Evolutionary conservation across 768 basidiomycete genomes (phyloP).

Genomic region (Flagelloscypha sp.): DNA sequence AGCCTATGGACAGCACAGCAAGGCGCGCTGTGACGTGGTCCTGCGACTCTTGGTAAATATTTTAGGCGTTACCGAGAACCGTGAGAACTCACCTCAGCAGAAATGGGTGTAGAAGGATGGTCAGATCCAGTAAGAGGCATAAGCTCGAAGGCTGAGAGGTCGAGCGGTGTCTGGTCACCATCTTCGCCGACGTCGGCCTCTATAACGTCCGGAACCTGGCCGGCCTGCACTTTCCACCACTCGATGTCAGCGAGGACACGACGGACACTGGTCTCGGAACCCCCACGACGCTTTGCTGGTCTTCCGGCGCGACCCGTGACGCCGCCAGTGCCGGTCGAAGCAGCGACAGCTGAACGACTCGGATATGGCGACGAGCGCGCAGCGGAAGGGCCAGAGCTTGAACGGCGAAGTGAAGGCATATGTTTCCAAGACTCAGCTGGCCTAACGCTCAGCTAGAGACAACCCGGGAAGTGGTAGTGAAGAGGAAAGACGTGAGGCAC

Average conservation of each 20-base stretch:
- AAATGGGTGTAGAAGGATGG: slow-evolving; percentile 28
- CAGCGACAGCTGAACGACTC: slow-evolving; percentile 22
- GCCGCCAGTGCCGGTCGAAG: slow-evolving; percentile 21
- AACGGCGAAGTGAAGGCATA: slow-evolving; percentile 79
- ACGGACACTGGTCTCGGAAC: slow-evolving; percentile 54
- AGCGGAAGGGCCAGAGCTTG: slow-evolving; percentile 58
- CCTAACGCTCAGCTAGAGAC: no score
- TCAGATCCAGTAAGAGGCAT: slow-evolving; percentile 24
- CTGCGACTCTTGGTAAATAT: slow-evolving; percentile 12
- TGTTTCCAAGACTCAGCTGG: no score
- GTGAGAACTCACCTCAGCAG: slow-evolving; percentile 17
- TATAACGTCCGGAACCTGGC: slow-evolving; percentile 48
- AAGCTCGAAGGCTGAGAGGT: slow-evolving; percentile 21
- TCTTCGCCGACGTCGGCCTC: slow-evolving; percentile 18
- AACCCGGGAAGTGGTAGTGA: no score
- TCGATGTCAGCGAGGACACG: slow-evolving; percentile 81
- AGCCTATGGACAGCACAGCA: slow-evolving; percentile 48
- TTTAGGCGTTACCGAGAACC: not conserved
- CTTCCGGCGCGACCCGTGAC: slow-evolving; percentile 29
- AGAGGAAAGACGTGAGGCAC: no score
- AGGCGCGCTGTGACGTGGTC: slow-evolving; percentile 36
- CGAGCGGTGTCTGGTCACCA: slow-evolving; percentile 20
- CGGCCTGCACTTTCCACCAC: slow-evolving; percentile 77
- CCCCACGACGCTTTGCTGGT: slow-evolving; percentile 51
- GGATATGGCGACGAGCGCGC: slow-evolving; percentile 67